These are phyloP conservation scores for Apium graveolens DNA, from an alignment of 129 eudicot genomes.

Conservation along the genomic window DNA sequence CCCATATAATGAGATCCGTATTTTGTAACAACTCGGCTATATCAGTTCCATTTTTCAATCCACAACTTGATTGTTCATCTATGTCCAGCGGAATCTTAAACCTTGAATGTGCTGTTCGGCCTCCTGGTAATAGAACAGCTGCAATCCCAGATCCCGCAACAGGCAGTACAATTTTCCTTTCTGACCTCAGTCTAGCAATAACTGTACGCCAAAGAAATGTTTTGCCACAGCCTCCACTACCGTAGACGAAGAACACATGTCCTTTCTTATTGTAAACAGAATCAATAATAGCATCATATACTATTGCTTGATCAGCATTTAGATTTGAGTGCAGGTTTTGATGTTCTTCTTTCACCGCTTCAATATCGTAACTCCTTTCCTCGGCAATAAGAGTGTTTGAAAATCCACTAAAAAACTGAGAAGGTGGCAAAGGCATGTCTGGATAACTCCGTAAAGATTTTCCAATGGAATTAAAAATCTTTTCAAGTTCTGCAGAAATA, in stretches of 20 bases:
- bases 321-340: not conserved
- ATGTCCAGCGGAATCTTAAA: too few species aligned
- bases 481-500: not conserved
- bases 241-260: not conserved
- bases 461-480: not conserved
- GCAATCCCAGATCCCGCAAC: too few species aligned
- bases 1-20: too few species aligned
- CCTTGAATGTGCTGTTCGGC: too few species aligned
- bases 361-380: not conserved
- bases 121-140: too few species aligned
- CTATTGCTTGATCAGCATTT: not conserved
- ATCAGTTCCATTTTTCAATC: too few species aligned
- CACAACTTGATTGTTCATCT: too few species aligned
- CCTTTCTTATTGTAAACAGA: not conserved
- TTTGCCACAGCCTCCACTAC: not conserved
- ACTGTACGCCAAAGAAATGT: too few species aligned
- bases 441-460: not conserved
- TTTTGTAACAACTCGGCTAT: too few species aligned
- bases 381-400: not conserved
- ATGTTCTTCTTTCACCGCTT: not conserved
- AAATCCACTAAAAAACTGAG: not conserved
- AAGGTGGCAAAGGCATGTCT: not conserved
- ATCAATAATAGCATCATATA: not conserved
- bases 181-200: too few species aligned
- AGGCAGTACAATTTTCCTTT: too few species aligned